These are phyloP conservation scores for Neurospora discreta DNA, from an alignment of 495 filamentous ascomycete species.

Conservation along the genomic window DNA sequence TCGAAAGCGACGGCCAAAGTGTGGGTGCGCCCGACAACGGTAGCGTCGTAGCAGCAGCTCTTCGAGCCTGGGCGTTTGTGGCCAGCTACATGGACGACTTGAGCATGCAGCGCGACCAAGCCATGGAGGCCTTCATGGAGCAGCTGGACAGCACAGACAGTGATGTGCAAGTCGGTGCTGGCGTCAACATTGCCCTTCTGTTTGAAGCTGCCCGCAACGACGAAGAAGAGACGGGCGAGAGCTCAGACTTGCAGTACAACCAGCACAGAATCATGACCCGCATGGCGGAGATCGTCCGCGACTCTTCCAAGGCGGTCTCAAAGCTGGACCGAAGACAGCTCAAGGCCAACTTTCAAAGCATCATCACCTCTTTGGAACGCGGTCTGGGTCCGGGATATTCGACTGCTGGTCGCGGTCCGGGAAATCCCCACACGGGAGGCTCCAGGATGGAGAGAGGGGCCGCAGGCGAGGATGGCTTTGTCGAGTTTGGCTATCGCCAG, in stretches of 20 bases:
- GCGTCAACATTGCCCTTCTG: constrained; percentile 79
- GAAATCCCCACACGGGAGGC: constrained; percentile 31
- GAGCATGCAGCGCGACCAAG: constrained; percentile 56
- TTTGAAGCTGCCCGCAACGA: constrained; percentile 69
- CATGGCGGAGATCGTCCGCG: constrained; percentile 38
- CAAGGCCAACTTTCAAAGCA: constrained; percentile 68
- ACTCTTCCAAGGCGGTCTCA: constrained; percentile 60
- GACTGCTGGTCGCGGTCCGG: constrained; percentile 25
- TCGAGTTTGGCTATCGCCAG: constrained; percentile 66
- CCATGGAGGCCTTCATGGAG: constrained; percentile 80
- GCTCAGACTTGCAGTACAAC: constrained; percentile 30
- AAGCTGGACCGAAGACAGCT: constrained; percentile 71
- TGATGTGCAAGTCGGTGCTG: constrained; percentile 73
- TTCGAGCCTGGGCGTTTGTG: constrained; percentile 81
- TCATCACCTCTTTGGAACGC: constrained; percentile 73
- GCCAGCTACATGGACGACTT: constrained; percentile 76
- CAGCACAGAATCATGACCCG: constrained; percentile 50
- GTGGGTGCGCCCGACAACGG: constrained; percentile 65
- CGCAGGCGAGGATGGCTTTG: constrained; percentile 61
- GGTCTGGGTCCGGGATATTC: constrained; percentile 38
- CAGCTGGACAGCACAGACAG: constrained; percentile 73
- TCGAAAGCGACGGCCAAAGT: constrained; percentile 70
- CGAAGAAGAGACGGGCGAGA: constrained; percentile 50
- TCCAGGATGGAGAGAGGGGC: constrained; percentile 33
- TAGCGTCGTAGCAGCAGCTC: constrained; percentile 68